Percentiles rank a stretch among this genome's conserved stretches.
These are phyloP conservation scores for Termitomyces sp. DNA, from an alignment of 1,284 basidiomycete genomes.

Conservation along the genomic window DNA sequence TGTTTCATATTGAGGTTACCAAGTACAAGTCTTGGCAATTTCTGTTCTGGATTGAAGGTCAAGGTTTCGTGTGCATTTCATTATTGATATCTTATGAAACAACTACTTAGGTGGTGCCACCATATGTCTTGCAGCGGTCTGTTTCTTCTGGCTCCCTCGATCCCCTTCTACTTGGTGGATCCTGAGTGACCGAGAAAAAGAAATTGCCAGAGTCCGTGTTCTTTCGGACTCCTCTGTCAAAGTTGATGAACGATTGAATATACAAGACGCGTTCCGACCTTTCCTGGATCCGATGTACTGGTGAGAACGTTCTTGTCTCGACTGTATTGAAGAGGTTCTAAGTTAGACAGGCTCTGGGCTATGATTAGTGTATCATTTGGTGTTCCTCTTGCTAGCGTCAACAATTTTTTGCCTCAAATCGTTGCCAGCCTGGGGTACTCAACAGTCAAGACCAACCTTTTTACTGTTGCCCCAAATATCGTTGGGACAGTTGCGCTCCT, in stretches of 20 bases:
- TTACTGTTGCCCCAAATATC: constrained; percentile 49
- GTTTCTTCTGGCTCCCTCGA: constrained; percentile 43
- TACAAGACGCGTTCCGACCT: constrained; percentile 41
- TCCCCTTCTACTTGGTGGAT: constrained; percentile 40
- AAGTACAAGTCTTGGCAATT: constrained; percentile 45
- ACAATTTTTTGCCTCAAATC: constrained; percentile 48
- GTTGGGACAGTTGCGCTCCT: constrained; percentile 44
- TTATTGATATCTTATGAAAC: background rate
- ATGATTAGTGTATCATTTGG: constrained; percentile 40
- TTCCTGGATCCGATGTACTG: constrained; percentile 41
- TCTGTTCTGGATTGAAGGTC: constrained; percentile 47
- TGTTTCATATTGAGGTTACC: constrained; percentile 38
- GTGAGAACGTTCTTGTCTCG: constrained; percentile 9
- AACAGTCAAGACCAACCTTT: constrained; percentile 44
- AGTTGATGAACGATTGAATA: constrained; percentile 37
- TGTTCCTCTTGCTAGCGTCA: constrained; percentile 43
- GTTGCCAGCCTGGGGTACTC: constrained; percentile 45
- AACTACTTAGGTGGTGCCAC: constrained; percentile 28
- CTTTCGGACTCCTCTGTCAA: constrained; percentile 43
- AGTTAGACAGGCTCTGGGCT: constrained; percentile 31
- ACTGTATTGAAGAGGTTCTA: background rate
- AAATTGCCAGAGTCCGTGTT: constrained; percentile 38
- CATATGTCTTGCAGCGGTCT: constrained; percentile 36
- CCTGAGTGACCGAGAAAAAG: constrained; percentile 38
- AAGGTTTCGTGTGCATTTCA: background rate